Evolutionary conservation across 129 eudicot genomes (phyloP).

Genomic region (Helichrysum umbraculigerum): DNA sequence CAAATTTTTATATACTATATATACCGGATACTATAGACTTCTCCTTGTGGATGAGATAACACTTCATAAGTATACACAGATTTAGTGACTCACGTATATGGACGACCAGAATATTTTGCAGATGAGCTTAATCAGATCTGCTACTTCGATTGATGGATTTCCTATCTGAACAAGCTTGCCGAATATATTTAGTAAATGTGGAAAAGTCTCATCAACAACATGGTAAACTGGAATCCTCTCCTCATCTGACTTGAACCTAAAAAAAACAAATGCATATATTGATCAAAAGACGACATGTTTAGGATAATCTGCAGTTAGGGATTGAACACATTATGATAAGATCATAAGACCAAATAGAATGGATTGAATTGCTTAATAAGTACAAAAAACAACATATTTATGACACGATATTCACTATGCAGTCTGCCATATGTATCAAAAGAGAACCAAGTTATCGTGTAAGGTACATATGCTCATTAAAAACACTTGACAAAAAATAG

Average conservation of each 20-base stretch:
- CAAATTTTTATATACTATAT: neutral
- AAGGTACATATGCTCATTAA: conserved; percentile 11
- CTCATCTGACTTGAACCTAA: conserved; percentile 96
- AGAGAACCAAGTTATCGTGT: neutral
- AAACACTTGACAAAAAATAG: conserved; percentile 3
- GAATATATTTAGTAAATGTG: conserved; percentile 72
- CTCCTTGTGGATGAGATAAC: neutral
- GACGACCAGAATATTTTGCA: conserved; percentile 99
- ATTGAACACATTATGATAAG: conserved; percentile 1
- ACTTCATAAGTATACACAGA: conserved; percentile 14
- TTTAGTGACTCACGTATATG: conserved; percentile 68
- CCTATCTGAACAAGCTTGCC: conserved; percentile 78
- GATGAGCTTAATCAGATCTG: conserved; percentile 88
- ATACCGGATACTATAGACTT: neutral
- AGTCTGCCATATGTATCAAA: conserved; percentile 14
- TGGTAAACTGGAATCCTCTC: conserved; percentile 84
- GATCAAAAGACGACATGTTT: conserved; percentile 5
- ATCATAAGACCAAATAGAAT: neutral
- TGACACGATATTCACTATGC: conserved; percentile 6
- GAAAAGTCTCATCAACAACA: conserved; percentile 91
- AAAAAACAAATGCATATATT: conserved; percentile 13
- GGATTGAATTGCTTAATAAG: conserved; percentile 13
- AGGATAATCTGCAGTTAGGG: neutral
- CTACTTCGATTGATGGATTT: conserved; percentile 77
- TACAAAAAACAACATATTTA: neutral